phyloP scores from a whole-genome alignment of 2,329 filamentous ascomycete species.

The Dothideomycetidae sp. region DNA sequence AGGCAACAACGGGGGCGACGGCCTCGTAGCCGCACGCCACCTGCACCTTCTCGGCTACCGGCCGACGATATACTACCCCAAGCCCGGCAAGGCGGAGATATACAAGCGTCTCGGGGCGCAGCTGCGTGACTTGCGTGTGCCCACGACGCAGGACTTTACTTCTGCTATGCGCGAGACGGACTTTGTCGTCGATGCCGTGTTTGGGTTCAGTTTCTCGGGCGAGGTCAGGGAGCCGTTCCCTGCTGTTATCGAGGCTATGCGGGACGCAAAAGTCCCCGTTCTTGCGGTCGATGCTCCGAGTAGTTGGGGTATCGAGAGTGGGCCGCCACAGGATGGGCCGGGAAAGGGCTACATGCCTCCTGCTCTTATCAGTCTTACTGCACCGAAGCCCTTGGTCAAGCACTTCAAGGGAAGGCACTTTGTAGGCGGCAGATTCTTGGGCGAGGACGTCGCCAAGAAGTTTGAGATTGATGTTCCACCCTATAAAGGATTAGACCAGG shows the following conservation, averaged over 20 bases:
- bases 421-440: conserved; percentile 78
- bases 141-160: conserved; percentile 70
- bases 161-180: conserved; percentile 53
- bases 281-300: conserved; percentile 86
- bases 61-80: conserved; percentile 83
- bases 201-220: conserved; percentile 86
- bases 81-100: conserved; percentile 76
- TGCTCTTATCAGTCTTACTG: conserved; percentile 75
- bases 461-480: conserved; percentile 71
- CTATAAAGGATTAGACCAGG: conserved; percentile 77
- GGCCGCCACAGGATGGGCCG: conserved; percentile 62
- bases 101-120: conserved; percentile 81
- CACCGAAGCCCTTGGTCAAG: conserved; percentile 78
- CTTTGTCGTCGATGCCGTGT: conserved; percentile 83
- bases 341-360: conserved; percentile 70
- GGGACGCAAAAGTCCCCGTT: conserved; percentile 59
- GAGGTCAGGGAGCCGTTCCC: conserved; percentile 88
- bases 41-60: conserved; percentile 83
- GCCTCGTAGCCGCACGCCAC: conserved; percentile 85
- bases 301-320: conserved; percentile 83
- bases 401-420: conserved; percentile 83
- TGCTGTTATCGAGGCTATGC: conserved; percentile 61
- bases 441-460: conserved; percentile 62
- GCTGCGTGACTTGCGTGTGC: conserved; percentile 66
- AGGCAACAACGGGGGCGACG: conserved; percentile 68